phyloP scores from a whole-genome alignment of 164 flowering plant species.

The Stephania cephalantha region DNA sequence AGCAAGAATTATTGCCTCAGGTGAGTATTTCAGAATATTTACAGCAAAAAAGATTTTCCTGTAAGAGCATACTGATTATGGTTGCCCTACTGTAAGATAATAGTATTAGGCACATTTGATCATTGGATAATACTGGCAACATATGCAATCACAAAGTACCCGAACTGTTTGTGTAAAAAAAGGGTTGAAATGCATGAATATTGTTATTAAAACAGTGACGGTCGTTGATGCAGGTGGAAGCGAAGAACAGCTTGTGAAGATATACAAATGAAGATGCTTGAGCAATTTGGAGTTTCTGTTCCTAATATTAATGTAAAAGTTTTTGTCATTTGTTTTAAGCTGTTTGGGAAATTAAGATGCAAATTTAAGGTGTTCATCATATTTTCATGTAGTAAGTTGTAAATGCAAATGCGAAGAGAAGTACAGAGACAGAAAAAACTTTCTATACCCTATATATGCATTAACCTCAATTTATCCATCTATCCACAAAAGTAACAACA shows the following conservation, averaged over 20 bases:
- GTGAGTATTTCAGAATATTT: not conserved
- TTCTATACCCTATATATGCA: too few species aligned
- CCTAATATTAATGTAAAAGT: not conserved
- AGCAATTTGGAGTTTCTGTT: not conserved
- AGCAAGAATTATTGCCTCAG: not conserved
- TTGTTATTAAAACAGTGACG: not conserved
- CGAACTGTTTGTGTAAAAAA: not conserved
- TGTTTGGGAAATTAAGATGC: not conserved
- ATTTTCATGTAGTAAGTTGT: too few species aligned
- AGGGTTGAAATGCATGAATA: not conserved
- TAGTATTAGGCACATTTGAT: not conserved
- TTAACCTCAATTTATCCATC: too few species aligned
- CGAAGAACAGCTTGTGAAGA: not conserved
- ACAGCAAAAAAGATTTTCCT: not conserved
- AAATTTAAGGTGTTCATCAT: not conserved
- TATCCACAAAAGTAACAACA: too few species aligned
- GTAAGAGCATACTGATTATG: too few species aligned
- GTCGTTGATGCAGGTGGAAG: not conserved
- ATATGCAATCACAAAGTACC: too few species aligned
- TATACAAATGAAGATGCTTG: not conserved
- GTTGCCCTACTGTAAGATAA: too few species aligned
- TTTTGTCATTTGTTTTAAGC: not conserved
- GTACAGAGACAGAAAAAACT: too few species aligned
- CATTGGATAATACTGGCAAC: not conserved
- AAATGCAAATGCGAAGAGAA: too few species aligned